Conservation (phyloP, 2,329 filamentous ascomycete species). For the Apiospora aurea region DNA sequence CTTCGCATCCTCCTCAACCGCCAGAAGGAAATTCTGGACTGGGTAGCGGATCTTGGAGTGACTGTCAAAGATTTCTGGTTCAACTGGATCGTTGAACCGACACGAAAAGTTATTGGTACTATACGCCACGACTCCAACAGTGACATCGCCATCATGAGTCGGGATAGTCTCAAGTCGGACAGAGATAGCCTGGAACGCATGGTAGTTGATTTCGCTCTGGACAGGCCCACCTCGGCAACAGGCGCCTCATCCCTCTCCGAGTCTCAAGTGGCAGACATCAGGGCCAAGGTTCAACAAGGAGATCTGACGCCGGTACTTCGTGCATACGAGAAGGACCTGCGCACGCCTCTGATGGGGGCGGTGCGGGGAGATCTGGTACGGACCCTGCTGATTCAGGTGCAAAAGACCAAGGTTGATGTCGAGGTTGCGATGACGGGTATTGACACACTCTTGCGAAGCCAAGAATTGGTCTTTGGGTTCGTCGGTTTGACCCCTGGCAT, state of each 20-base stretch:
- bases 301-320: constrained; percentile 91
- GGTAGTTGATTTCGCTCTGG: constrained; percentile 94
- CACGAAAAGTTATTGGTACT: constrained; percentile 83
- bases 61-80: constrained; percentile 91
- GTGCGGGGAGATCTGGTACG: constrained; percentile 87
- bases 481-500: constrained; percentile 92
- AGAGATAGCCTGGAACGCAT: constrained; percentile 93
- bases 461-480: constrained; percentile 98
- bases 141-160: constrained; percentile 96
- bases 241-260: constrained; percentile 64
- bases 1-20: constrained; percentile 78
- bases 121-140: constrained; percentile 92
- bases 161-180: constrained; percentile 88
- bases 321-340: constrained; percentile 90
- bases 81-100: constrained; percentile 93
- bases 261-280: constrained; percentile 75
- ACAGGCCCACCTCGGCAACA: constrained; percentile 72
- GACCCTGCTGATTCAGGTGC: constrained; percentile 92
- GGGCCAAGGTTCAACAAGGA: constrained; percentile 83
- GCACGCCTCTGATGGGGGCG: constrained; percentile 81
- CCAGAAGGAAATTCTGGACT: constrained; percentile 78
- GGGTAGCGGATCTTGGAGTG: constrained; percentile 79
- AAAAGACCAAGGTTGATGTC: constrained; percentile 98
- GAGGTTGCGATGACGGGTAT: constrained; percentile 97
- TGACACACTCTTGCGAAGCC: constrained; percentile 91